These are phyloP conservation scores for Solanum appendiculatum DNA, from an alignment of 257 asterid genomes.

Conservation along the genomic window DNA sequence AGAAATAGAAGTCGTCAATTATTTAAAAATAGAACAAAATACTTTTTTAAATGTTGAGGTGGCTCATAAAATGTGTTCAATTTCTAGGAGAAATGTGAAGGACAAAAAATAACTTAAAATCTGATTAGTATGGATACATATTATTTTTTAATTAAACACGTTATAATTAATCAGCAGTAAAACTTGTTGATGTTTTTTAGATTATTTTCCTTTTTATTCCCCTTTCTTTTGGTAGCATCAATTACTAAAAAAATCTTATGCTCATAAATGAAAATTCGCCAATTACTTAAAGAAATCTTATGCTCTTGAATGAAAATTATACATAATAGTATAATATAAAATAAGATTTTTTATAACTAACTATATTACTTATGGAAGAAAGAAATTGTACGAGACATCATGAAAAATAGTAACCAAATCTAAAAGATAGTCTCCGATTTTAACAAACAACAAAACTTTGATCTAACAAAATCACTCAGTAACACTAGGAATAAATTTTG, in stretches of 20 bases:
- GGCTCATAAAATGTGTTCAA: background rate
- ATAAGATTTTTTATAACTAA: background rate
- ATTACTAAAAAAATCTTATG: background rate
- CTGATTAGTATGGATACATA: background rate
- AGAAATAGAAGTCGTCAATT: no score
- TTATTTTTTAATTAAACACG: background rate
- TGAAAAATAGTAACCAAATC: no score
- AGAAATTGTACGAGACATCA: background rate
- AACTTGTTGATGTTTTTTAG: background rate
- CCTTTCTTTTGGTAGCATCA: background rate
- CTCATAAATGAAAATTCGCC: background rate
- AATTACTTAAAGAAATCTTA: no score
- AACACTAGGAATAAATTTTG: no score
- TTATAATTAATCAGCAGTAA: background rate
- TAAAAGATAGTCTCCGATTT: no score
- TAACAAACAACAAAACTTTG: no score
- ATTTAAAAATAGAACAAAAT: no score
- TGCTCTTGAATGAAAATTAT: background rate
- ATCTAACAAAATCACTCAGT: no score
- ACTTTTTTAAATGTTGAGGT: background rate
- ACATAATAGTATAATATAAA: background rate
- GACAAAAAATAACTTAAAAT: background rate
- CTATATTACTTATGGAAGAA: background rate
- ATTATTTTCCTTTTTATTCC: no score
- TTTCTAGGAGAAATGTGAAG: background rate